Percentiles rank a stretch among this genome's conserved stretches.
Conservation (phyloP, 2,329 filamentous ascomycete genomes). For the Raffaelea albimanens region DNA sequence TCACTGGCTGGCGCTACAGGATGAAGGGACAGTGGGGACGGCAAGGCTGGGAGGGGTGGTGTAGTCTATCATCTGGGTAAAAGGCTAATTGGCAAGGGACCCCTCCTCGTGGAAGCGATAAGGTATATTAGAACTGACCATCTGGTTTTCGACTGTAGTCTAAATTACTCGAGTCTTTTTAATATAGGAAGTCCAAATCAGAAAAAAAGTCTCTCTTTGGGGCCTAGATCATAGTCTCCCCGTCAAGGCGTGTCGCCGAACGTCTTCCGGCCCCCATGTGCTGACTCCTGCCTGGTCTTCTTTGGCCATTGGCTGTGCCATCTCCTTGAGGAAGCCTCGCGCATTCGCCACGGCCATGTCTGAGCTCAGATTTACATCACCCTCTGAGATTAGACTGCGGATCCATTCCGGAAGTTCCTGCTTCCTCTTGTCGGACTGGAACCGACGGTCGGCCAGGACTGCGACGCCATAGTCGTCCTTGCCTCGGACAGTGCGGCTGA, state of each 20-base stretch:
- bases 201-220: too few relatives aligned
- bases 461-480: constrained; percentile 99
- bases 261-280: constrained; percentile 29
- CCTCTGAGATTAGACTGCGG: constrained; percentile 72
- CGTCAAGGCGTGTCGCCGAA: background rate
- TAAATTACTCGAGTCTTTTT: too few relatives aligned
- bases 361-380: constrained; percentile 81
- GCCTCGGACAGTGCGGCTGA: constrained; percentile 86
- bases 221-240: too few relatives aligned
- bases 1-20: too few relatives aligned
- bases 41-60: too few relatives aligned
- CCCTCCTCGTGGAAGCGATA: too few relatives aligned
- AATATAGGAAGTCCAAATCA: too few relatives aligned
- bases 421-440: constrained; percentile 67
- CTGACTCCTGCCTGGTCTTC: constrained; percentile 86
- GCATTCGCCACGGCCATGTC: constrained; percentile 93
- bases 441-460: constrained; percentile 90
- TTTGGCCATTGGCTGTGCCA: constrained; percentile 81
- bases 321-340: constrained; percentile 78
- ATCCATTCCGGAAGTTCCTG: constrained; percentile 95
- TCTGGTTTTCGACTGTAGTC: too few relatives aligned
- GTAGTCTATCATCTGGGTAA: too few relatives aligned
- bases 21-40: too few relatives aligned
- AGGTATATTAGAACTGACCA: too few relatives aligned
- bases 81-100: too few relatives aligned